Evolutionary conservation across 768 basidiomycete genomes (phyloP), one percentile per base, ranked within the genome.

Genomic region (Calocybe cyanea): DNA sequence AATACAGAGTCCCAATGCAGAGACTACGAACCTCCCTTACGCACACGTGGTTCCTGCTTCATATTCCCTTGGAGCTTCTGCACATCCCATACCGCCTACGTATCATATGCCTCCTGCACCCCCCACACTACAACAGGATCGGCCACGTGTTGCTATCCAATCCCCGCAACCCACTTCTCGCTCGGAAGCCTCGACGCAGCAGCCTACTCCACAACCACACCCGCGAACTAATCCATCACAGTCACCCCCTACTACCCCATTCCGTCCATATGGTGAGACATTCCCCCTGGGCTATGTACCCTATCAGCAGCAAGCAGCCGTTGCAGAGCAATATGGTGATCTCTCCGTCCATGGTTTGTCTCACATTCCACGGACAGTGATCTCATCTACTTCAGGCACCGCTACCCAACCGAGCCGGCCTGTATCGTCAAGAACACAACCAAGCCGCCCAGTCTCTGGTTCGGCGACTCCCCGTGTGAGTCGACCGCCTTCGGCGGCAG

Each of bases 201-300:
- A 25, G 18, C 17, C 2, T 20, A n/a, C 33, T 20, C 41, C 31
- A n/a, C 17, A 41, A 30, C 36, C 30, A 3, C 33, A 18, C 21
- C 24, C 45, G 7, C 20, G 20, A 10, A n/a, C 24, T 9, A 15
- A 40, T 23, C 31, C 45, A 18, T 14, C 41, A 0, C 37, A 42
- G 17, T 21, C 45, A 18, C 38, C 30, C 18, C 24, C 35, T 14
- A 38, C 17, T n/a, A 32, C 30, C 13, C 13, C 20, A 21, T 38
- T 28, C 45, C 23, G 45, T 17, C 15, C 23, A 3, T 40, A 45
- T 24, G 41, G 48, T 13, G 43, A 46, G 31, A 42, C 45, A 8
- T 57, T 33, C 37, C 53, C 53, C 1, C 43, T 38, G 15, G 56
- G 53, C 15, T 55, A 52, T 34, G 56, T 57, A 20, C 43, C 44